Evolutionary conservation across 1,284 basidiomycete genomes (phyloP).

Genomic region (Ganoderma lingzhi): DNA sequence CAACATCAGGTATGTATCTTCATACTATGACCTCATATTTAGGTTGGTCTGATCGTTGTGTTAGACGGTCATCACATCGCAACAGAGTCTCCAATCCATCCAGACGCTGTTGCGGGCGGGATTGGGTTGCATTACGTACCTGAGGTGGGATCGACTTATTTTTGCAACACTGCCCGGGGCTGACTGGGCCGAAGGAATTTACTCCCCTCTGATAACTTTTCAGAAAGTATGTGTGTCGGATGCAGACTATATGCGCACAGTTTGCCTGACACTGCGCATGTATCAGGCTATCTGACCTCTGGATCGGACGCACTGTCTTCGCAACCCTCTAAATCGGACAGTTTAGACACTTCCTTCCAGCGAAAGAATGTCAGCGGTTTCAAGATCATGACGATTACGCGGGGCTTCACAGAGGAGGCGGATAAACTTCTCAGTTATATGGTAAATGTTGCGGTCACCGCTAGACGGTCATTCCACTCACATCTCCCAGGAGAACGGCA

Average conservation of each 20-base stretch:
- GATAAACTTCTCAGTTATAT: slow-evolving; percentile 82
- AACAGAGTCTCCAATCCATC: slow-evolving; percentile 71
- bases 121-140: slow-evolving; percentile 78
- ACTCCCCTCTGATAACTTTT: slow-evolving; percentile 82
- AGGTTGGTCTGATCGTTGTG: neutral
- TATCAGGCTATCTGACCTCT: slow-evolving; percentile 62
- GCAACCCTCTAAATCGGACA: slow-evolving; percentile 45
- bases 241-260: slow-evolving; percentile 21
- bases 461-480: neutral
- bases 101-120: slow-evolving; percentile 77
- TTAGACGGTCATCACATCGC: slow-evolving; percentile 58
- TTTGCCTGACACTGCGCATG: slow-evolving; percentile 21
- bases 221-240: slow-evolving; percentile 68
- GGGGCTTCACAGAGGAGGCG: slow-evolving; percentile 81
- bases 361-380: slow-evolving; percentile 58
- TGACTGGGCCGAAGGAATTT: slow-evolving; percentile 57
- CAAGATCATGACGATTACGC: slow-evolving; percentile 73
- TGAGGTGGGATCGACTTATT: slow-evolving; percentile 55
- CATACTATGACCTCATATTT: neutral
- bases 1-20: slow-evolving; percentile 35
- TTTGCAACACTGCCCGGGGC: neutral
- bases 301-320: slow-evolving; percentile 51
- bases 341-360: slow-evolving; percentile 43
- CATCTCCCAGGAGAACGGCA: slow-evolving; percentile 72
- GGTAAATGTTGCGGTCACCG: slow-evolving; percentile 48